phyloP scores from a whole-genome alignment of 2,329 filamentous ascomycete species.

The Xylaria hypoxylon region DNA sequence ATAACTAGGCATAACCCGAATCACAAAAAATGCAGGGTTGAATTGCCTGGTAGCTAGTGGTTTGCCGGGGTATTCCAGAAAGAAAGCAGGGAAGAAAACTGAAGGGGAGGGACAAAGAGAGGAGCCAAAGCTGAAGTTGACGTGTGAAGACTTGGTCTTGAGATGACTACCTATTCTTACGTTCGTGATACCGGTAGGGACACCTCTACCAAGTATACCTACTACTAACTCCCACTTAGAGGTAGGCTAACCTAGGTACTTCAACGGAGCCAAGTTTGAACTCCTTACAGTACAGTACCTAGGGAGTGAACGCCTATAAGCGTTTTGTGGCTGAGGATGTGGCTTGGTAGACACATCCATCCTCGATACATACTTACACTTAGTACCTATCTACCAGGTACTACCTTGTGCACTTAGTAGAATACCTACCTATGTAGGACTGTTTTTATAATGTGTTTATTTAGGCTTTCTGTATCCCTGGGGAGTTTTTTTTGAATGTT shows the following conservation, averaged over 20 bases:
- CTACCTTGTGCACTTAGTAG: background rate
- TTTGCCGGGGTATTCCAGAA: background rate
- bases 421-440: background rate
- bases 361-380: background rate
- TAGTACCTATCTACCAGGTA: background rate
- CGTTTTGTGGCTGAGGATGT: conserved; percentile 24
- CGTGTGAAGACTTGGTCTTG: conserved; percentile 4
- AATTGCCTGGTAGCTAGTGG: background rate
- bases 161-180: background rate
- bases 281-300: background rate
- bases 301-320: background rate
- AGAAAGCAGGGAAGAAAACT: background rate
- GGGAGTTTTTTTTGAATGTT: no score
- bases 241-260: no score
- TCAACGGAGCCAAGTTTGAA: no score
- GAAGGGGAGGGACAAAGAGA: background rate
- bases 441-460: no score
- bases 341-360: background rate
- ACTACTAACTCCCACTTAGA: no score
- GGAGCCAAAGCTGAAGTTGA: background rate
- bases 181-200: conserved; percentile 1
- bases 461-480: no score
- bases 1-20: conserved; percentile 6
- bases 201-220: no score
- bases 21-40: background rate